Evolutionary conservation across 768 basidiomycete species (phyloP).

Genomic region (Galerina marginata): DNA sequence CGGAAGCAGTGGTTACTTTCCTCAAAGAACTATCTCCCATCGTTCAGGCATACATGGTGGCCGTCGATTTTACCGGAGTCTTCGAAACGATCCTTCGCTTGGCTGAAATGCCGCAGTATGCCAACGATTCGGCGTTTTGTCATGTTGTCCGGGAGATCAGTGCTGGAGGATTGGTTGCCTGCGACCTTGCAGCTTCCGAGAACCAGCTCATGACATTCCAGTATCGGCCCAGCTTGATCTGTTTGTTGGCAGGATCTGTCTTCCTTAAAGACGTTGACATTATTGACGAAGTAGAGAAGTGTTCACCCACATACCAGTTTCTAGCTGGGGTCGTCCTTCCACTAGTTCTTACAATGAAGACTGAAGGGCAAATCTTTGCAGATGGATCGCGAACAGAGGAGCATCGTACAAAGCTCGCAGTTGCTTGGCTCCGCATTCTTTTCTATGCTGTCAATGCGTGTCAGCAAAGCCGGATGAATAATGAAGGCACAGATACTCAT

Average conservation of each 20-base stretch:
- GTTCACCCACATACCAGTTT: constrained; percentile 60
- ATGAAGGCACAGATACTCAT: constrained; percentile 21
- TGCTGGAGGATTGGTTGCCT: constrained; percentile 50
- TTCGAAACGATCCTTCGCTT: constrained; percentile 57
- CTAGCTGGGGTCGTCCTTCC: constrained; percentile 71
- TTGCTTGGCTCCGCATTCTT: constrained; percentile 70
- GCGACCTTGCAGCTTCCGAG: constrained; percentile 49
- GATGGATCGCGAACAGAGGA: constrained; percentile 48
- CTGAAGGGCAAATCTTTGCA: constrained; percentile 46
- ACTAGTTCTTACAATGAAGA: constrained; percentile 58
- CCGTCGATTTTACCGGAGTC: constrained; percentile 62
- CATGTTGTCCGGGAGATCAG: constrained; percentile 51
- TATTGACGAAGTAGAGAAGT: constrained; percentile 60
- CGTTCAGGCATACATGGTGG: constrained; percentile 52
- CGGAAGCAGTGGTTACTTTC: constrained; percentile 57
- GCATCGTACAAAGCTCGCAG: constrained; percentile 49
- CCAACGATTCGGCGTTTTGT: constrained; percentile 58
- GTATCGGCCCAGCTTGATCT: constrained; percentile 45
- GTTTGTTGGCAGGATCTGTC: constrained; percentile 49
- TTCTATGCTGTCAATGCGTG: constrained; percentile 63
- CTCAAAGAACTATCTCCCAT: constrained; percentile 63
- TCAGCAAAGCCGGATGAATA: constrained; percentile 36
- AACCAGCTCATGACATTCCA: constrained; percentile 45
- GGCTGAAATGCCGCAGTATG: constrained; percentile 48
- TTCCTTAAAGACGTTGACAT: constrained; percentile 57